Conservation (phyloP, 257 asterid genomes). For the Lithospermum erythrorhizon region DNA sequence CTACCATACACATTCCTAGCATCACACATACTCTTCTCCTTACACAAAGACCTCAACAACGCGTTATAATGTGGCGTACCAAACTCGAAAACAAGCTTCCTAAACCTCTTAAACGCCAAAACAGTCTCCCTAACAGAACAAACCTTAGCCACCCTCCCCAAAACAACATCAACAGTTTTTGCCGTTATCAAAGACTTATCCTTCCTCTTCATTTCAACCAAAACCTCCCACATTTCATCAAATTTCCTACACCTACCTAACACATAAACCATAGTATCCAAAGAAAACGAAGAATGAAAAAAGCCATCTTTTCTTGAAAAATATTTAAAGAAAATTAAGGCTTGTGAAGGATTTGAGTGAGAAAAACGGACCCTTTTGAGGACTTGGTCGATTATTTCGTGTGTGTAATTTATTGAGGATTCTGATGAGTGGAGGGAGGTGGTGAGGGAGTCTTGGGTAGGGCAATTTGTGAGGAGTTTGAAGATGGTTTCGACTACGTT, state of each 20-base stretch:
- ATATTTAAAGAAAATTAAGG: slow-evolving; percentile 51
- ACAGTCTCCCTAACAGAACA: slow-evolving; percentile 81
- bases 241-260: slow-evolving; percentile 71
- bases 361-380: slow-evolving; percentile 78
- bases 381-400: slow-evolving; percentile 54
- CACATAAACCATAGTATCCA: slow-evolving; percentile 66
- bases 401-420: slow-evolving; percentile 42
- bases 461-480: slow-evolving; percentile 40
- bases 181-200: slow-evolving; percentile 61
- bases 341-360: slow-evolving; percentile 66
- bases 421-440: slow-evolving; percentile 40
- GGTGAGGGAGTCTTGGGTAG: slow-evolving; percentile 40
- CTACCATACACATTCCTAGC: slow-evolving; percentile 73
- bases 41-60: slow-evolving; percentile 65
- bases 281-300: slow-evolving; percentile 51
- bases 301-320: slow-evolving; percentile 40
- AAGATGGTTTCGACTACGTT: slow-evolving; percentile 44
- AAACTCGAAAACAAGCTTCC: slow-evolving; percentile 42
- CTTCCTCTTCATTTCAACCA: slow-evolving; percentile 48
- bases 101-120: slow-evolving; percentile 52
- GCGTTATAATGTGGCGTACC: slow-evolving; percentile 64
- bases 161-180: slow-evolving; percentile 67
- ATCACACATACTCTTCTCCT: slow-evolving; percentile 85
- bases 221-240: slow-evolving; percentile 54
- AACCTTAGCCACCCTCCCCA: slow-evolving; percentile 77